phyloP scores from a whole-genome alignment of 352 stramenopile species.

The Pythium volutum region DNA sequence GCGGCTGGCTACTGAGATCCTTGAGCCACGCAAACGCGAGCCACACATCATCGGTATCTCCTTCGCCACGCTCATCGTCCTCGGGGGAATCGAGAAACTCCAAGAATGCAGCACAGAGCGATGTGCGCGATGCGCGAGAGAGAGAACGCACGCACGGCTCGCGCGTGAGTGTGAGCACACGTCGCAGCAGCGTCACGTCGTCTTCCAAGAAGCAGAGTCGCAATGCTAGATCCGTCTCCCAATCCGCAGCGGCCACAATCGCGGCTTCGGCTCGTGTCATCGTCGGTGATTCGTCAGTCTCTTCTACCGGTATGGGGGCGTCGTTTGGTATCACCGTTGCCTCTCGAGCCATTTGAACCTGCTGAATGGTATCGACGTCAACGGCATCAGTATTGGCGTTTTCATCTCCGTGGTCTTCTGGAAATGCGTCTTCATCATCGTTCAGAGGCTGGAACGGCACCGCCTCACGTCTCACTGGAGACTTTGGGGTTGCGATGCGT shows the following conservation, averaged over 20 bases:
- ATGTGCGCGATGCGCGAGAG: constrained; percentile 33
- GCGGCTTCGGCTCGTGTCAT: constrained; percentile 42
- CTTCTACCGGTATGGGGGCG: not conserved
- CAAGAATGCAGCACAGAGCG: constrained; percentile 53
- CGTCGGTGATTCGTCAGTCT: not conserved
- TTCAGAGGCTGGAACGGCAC: constrained; percentile 5
- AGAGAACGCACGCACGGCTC: constrained; percentile 35
- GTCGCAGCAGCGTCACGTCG: constrained; percentile 37
- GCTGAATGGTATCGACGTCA: not conserved
- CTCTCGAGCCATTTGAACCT: not conserved
- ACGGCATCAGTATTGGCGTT: not conserved
- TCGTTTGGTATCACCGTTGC: not conserved
- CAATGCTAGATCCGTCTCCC: constrained; percentile 48
- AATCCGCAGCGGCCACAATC: constrained; percentile 35
- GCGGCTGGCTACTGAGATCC: constrained; percentile 15
- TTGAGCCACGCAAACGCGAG: constrained; percentile 53
- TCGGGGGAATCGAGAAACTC: constrained; percentile 32
- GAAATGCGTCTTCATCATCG: constrained; percentile 14
- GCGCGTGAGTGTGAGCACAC: constrained; percentile 31
- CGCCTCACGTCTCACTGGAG: not conserved
- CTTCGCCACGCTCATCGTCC: not conserved
- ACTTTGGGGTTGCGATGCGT: constrained; percentile 10
- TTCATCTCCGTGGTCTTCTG: constrained; percentile 15
- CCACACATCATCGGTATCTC: constrained; percentile 30
- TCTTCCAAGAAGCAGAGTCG: constrained; percentile 58